phyloP scores from a whole-genome alignment of 176 grass and related monocot genomes.

The Bonia amplexicaulis region DNA sequence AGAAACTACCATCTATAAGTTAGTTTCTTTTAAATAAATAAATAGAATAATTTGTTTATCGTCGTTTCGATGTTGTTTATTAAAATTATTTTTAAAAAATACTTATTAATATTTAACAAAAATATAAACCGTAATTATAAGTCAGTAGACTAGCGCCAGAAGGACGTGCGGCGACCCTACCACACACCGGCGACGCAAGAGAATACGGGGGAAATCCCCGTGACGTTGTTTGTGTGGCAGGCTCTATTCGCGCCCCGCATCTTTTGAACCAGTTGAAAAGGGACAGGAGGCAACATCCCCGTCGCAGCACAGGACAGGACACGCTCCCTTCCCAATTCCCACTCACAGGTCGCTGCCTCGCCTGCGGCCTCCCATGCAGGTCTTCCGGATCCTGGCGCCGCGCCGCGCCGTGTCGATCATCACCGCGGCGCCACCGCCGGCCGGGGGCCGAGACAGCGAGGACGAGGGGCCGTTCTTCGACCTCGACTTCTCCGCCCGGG shows the following conservation, averaged over 20 bases:
- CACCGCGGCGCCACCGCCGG: not conserved
- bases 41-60: too few species aligned
- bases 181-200: not conserved
- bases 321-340: not conserved
- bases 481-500: constrained; percentile 47
- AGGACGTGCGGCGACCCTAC: not conserved
- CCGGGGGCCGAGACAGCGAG: not conserved
- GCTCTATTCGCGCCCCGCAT: not conserved
- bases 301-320: not conserved
- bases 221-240: not conserved
- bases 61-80: too few species aligned
- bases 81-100: too few species aligned
- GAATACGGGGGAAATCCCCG: not conserved
- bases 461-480: constrained; percentile 74
- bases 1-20: too few species aligned
- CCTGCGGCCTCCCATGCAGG: not conserved
- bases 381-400: constrained; percentile 29
- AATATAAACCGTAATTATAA: too few species aligned
- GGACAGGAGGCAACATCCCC: not conserved
- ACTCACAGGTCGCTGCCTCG: not conserved
- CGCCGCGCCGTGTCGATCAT: constrained; percentile 1
- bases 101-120: too few species aligned
- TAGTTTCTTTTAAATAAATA: too few species aligned
- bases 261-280: constrained; percentile 11
- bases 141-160: too few species aligned